These are phyloP conservation scores for Xylaria venustula DNA, from an alignment of 495 filamentous ascomycete species.

Conservation along the genomic window DNA sequence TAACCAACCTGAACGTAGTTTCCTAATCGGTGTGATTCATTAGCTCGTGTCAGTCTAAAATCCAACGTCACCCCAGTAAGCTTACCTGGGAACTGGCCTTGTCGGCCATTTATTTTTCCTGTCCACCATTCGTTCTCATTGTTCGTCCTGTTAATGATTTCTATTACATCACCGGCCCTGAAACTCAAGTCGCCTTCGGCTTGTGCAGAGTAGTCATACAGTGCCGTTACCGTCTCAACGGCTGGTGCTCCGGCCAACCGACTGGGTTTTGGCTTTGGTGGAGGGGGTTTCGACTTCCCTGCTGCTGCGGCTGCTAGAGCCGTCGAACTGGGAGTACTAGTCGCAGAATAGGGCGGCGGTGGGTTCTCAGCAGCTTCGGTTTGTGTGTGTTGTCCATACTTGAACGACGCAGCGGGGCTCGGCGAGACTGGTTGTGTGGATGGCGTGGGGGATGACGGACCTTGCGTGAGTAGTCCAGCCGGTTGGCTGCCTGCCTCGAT, in stretches of 20 bases:
- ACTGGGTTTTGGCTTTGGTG: slow-evolving; percentile 86
- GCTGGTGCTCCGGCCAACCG: slow-evolving; percentile 63
- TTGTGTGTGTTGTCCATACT: slow-evolving; percentile 23
- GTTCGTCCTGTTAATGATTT: slow-evolving; percentile 73
- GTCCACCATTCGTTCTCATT: slow-evolving; percentile 98
- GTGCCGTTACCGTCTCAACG: slow-evolving; percentile 72
- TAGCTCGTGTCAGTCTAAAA: slow-evolving; percentile 1
- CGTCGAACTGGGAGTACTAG: slow-evolving; percentile 32
- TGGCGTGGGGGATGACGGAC: slow-evolving; percentile 22
- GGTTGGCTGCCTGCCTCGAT: slow-evolving; percentile 36
- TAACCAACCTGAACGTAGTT: slow-evolving; percentile 32
- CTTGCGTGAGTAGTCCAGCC: slow-evolving; percentile 42
- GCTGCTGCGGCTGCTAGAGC: slow-evolving; percentile 63
- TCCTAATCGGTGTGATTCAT: slow-evolving; percentile 13
- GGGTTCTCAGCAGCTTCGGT: slow-evolving; percentile 31
- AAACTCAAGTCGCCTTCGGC: slow-evolving; percentile 95
- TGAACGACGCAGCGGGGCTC: slow-evolving; percentile 17
- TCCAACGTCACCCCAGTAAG: slow-evolving; percentile 12
- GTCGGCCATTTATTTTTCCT: slow-evolving; percentile 69
- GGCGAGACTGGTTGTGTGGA: background rate
- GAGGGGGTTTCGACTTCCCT: slow-evolving; percentile 83
- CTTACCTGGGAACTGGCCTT: slow-evolving; percentile 94
- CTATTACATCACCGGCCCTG: slow-evolving; percentile 83
- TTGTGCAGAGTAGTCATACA: slow-evolving; percentile 96
- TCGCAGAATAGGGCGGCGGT: slow-evolving; percentile 64